These are phyloP conservation scores for Rubus idaeus DNA, from an alignment of 306 rosid genomes.

Conservation along the genomic window DNA sequence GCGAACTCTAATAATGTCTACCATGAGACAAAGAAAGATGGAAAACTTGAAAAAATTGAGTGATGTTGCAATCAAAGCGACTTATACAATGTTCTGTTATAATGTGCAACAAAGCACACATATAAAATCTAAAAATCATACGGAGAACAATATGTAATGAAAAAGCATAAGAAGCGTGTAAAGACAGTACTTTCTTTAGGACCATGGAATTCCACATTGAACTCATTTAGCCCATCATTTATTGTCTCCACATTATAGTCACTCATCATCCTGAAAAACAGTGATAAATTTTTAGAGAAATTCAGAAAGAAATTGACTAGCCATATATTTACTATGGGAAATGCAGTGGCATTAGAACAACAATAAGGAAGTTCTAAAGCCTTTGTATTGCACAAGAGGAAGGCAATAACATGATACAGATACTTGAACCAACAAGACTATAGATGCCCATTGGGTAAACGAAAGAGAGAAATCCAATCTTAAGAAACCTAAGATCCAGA, in stretches of 20 bases:
- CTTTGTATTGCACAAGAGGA: background rate
- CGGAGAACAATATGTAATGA: conserved; percentile 2
- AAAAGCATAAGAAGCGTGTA: conserved; percentile 9
- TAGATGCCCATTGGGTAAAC: background rate
- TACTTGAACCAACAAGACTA: conserved; percentile 3
- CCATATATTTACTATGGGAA: conserved; percentile 18
- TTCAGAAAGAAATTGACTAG: background rate
- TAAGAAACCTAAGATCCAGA: background rate
- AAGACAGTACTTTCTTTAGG: conserved; percentile 88
- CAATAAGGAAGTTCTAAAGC: background rate
- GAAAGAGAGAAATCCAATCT: background rate
- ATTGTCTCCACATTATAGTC: conserved; percentile 95
- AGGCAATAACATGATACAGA: background rate
- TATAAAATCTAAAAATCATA: conserved; percentile 1
- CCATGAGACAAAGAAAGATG: background rate
- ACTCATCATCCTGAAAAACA: conserved; percentile 95
- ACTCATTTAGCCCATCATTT: conserved; percentile 91
- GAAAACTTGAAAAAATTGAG: background rate
- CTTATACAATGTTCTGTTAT: background rate
- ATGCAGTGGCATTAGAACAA: conserved; percentile 9
- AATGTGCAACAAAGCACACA: background rate
- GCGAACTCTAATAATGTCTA: background rate
- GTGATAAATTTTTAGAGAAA: conserved; percentile 20
- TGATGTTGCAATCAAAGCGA: background rate
- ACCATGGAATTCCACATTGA: conserved; percentile 96